Evolutionary conservation across 2,329 filamentous ascomycete species (phyloP), one percentile per base, ranked within the genome.

Genomic region (Verticillium nubilum): DNA sequence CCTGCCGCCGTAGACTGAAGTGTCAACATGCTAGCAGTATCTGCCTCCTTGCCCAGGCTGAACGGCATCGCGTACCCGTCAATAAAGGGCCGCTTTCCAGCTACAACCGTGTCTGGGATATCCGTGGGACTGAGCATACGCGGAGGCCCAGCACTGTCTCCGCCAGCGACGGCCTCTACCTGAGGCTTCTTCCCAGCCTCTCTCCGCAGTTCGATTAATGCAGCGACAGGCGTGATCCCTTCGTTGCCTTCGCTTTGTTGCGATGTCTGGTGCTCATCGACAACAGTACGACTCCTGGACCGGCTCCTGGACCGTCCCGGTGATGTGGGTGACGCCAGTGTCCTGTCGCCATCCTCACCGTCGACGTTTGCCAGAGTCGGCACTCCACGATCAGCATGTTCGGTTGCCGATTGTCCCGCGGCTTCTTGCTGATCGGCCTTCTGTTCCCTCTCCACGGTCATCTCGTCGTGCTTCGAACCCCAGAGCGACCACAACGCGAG

Each of bases 391-490:
- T 50, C 42, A 50, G 42, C 2, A n/a, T 50, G 42, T 50, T 10
- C 12, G n/a, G 42, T 5, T 7, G 19, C 25, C 19, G 42, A 4
- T 23, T 25, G 19, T 13, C 28, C 52, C 52, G 5, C 26, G 1
- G 52, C 13, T 10, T 52, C 37, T 25, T 71, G 67, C 60, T 74
- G 73, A 2, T 80, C 78, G 1, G 80, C 80, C 63, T 80, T 79
- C 57, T 82, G 72, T 69, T 87, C 84, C 3, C 84, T 77, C 54
- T 79, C 76, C 3, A 96, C 80, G 0, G 89, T 90, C 62, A 81
- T 81, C 72, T 94, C 84, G 69, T 98, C 95, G 69, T 97, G 92
- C 70, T 90, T 96, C 53, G 89, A 93, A 15, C 91, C 92, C 90
- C 92, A 96, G 1, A 88, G 79, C 56, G 87, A 90, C 94, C 94